phyloP scores from a whole-genome alignment of 1,284 basidiomycete genomes.

The Xanthoconium separans region DNA sequence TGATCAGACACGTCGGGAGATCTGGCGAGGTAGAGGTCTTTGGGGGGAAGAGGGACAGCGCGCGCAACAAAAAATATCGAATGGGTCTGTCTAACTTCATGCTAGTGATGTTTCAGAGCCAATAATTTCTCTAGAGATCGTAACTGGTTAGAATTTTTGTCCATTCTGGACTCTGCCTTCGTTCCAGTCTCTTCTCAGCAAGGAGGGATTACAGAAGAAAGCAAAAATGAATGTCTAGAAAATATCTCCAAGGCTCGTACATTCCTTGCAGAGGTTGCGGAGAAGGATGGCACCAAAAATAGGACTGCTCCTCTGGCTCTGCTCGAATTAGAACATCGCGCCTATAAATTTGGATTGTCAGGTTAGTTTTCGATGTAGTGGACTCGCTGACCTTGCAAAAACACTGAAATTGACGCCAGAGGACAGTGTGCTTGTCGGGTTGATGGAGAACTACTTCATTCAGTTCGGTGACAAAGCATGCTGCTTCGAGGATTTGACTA shows the following conservation, averaged over 20 bases:
- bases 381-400: background rate
- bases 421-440: constrained; percentile 39
- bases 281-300: constrained; percentile 65
- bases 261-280: constrained; percentile 56
- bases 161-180: constrained; percentile 69
- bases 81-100: constrained; percentile 43
- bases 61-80: constrained; percentile 54
- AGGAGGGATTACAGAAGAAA: constrained; percentile 28
- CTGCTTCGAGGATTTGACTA: constrained; percentile 81
- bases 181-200: constrained; percentile 36
- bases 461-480: constrained; percentile 77
- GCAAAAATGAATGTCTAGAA: constrained; percentile 34
- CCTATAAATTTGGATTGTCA: constrained; percentile 46
- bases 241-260: constrained; percentile 46
- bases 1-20: constrained; percentile 71
- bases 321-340: constrained; percentile 68
- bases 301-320: constrained; percentile 70
- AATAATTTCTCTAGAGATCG: constrained; percentile 54
- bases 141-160: constrained; percentile 83
- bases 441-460: constrained; percentile 68
- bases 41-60: constrained; percentile 57
- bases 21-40: constrained; percentile 56
- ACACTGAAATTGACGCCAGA: constrained; percentile 37
- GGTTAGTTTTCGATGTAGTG: constrained; percentile 36
- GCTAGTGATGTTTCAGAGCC: constrained; percentile 2